phyloP scores from a whole-genome alignment of 2,329 filamentous ascomycete species.

The Coleophoma cylindrospora region DNA sequence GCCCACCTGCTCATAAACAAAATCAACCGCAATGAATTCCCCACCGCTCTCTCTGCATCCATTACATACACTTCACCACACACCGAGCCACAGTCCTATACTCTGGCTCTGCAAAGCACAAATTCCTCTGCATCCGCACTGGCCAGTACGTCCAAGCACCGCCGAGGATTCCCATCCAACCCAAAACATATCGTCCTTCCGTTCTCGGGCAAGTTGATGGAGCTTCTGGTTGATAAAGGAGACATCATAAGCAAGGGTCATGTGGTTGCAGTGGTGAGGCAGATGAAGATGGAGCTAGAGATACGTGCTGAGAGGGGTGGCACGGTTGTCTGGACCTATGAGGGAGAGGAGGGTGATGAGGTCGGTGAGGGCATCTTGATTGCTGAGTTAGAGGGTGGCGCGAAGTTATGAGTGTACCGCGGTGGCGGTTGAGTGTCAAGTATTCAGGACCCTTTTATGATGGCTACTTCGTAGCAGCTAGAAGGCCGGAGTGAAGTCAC shows the following conservation, averaged over 20 bases:
- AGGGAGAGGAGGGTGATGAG: slow-evolving; percentile 21
- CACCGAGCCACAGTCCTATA: slow-evolving; percentile 38
- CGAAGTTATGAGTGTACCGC: background rate
- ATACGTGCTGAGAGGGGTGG: slow-evolving; percentile 33
- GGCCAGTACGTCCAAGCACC: slow-evolving; percentile 40
- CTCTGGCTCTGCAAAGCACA: slow-evolving; percentile 31
- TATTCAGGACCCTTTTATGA: no score
- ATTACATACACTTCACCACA: slow-evolving; percentile 39
- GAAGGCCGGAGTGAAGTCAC: no score
- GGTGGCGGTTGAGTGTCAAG: no score
- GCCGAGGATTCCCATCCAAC: slow-evolving; percentile 43
- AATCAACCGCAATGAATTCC: slow-evolving; percentile 56
- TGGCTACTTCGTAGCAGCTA: no score
- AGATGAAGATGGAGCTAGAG: slow-evolving; percentile 70
- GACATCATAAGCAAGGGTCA: slow-evolving; percentile 45
- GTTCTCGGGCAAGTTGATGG: slow-evolving; percentile 53
- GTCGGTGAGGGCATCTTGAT: slow-evolving; percentile 20
- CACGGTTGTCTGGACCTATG: slow-evolving; percentile 19
- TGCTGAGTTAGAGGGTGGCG: slow-evolving; percentile 12
- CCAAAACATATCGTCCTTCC: slow-evolving; percentile 48
- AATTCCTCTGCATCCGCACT: slow-evolving; percentile 43
- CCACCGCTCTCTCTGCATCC: slow-evolving; percentile 46
- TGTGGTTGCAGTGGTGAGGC: slow-evolving; percentile 52
- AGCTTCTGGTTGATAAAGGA: slow-evolving; percentile 49
- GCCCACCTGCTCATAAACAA: slow-evolving; percentile 50